These are phyloP conservation scores for Akanthomyces lecanii DNA, from an alignment of 2,329 filamentous ascomycete species.

Conservation along the genomic window DNA sequence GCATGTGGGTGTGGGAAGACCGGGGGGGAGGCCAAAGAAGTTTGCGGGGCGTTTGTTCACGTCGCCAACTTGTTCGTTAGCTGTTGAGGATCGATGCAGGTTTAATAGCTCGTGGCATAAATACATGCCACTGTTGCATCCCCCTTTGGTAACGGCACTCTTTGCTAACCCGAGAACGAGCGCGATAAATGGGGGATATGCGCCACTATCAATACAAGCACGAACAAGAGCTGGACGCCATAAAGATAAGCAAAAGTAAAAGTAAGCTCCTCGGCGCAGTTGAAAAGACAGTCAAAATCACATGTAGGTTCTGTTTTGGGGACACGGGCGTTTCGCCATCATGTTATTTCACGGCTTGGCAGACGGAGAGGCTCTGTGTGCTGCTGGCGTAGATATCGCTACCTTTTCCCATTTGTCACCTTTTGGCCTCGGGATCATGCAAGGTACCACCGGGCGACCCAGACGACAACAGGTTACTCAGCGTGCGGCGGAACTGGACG, in stretches of 20 bases:
- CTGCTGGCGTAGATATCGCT: neutral
- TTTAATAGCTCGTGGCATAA: neutral
- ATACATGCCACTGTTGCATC: neutral
- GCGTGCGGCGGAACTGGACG: neutral
- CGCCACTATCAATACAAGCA: too few species aligned
- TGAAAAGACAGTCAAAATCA: too few species aligned
- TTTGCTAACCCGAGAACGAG: neutral
- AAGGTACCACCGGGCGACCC: neutral
- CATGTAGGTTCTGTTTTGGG: too few species aligned
- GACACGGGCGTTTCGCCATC: neutral
- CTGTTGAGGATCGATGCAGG: neutral
- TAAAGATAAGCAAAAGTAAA: too few species aligned
- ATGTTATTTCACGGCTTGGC: neutral
- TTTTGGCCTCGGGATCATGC: neutral
- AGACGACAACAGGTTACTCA: neutral
- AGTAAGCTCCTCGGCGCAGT: too few species aligned
- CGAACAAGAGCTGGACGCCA: too few species aligned
- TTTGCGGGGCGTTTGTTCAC: too few species aligned
- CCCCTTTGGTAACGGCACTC: neutral
- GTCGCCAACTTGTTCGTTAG: neutral
- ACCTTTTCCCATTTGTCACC: neutral
- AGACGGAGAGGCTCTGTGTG: neutral
- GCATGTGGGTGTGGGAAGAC: neutral
- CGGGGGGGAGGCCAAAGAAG: neutral
- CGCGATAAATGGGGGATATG: neutral